Percentiles rank a stretch among this genome's conserved stretches.
These are phyloP conservation scores for Colletotrichum aenigma DNA, from an alignment of 2,329 filamentous ascomycete species.

Conservation along the genomic window DNA sequence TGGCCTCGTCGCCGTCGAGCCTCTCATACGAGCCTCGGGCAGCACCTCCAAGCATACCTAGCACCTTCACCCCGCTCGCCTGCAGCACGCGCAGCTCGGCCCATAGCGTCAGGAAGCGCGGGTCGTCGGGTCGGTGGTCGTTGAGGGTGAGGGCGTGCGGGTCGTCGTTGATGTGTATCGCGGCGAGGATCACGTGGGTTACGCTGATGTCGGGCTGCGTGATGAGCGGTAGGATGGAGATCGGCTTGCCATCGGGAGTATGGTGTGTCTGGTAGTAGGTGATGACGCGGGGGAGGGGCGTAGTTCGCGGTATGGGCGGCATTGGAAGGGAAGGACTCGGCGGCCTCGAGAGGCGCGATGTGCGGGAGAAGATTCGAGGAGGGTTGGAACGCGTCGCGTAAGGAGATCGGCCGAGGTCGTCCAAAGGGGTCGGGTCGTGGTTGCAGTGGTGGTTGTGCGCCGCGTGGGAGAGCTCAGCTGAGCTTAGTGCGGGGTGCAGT, in stretches of 20 bases:
- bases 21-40: constrained; percentile 72
- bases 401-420: neutral
- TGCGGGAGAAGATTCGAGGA: neutral
- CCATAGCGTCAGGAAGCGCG: constrained; percentile 77
- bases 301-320: constrained; percentile 14
- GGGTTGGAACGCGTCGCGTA: neutral
- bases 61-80: constrained; percentile 74
- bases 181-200: constrained; percentile 86
- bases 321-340: neutral
- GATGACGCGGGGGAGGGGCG: constrained; percentile 50
- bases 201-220: constrained; percentile 50
- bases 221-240: constrained; percentile 59
- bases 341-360: neutral
- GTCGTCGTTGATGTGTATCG: constrained; percentile 78
- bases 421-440: neutral
- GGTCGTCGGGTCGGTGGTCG: constrained; percentile 72
- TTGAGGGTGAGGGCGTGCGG: constrained; percentile 77
- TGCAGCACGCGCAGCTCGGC: constrained; percentile 76
- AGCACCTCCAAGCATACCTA: constrained; percentile 88
- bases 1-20: constrained; percentile 58
- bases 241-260: constrained; percentile 43
- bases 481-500: neutral
- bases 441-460: neutral
- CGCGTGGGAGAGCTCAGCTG: neutral
- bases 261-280: constrained; percentile 63